Conservation (phyloP, 306 rosid genomes). For the Canavalia ensiformis region DNA sequence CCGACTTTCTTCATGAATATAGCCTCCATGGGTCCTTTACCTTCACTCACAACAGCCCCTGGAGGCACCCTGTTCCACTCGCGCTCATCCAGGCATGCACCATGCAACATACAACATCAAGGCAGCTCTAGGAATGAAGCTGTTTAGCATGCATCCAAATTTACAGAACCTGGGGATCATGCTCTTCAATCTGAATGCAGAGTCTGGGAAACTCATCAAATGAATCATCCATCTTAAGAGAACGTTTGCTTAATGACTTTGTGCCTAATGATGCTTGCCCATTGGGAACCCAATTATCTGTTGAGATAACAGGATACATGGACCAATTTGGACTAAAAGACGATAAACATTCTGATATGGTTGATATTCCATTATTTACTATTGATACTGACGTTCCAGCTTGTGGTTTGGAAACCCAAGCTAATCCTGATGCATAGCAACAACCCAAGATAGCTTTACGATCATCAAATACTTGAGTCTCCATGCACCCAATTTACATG, state of each 20-base stretch:
- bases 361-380: slow-evolving; percentile 68
- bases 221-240: slow-evolving; percentile 66
- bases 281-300: slow-evolving; percentile 68
- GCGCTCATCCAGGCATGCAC: too few relatives aligned
- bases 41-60: too few relatives aligned
- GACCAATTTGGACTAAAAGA: slow-evolving; percentile 57
- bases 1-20: too few relatives aligned
- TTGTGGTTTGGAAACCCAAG: slow-evolving; percentile 55
- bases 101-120: too few relatives aligned
- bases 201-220: slow-evolving; percentile 60
- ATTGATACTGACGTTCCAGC: slow-evolving; percentile 59
- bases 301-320: slow-evolving; percentile 56
- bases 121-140: too few relatives aligned
- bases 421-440: slow-evolving; percentile 44
- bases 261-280: slow-evolving; percentile 86
- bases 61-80: too few relatives aligned
- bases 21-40: too few relatives aligned
- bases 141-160: too few relatives aligned
- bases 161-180: too few relatives aligned
- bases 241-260: slow-evolving; percentile 71
- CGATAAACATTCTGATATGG: slow-evolving; percentile 57
- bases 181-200: slow-evolving; percentile 43
- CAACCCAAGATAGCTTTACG: not conserved
- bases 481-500: too few relatives aligned
- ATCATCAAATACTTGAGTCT: too few relatives aligned